These are phyloP conservation scores for Piper longum DNA, from an alignment of 164 flowering plant species.

Conservation along the genomic window DNA sequence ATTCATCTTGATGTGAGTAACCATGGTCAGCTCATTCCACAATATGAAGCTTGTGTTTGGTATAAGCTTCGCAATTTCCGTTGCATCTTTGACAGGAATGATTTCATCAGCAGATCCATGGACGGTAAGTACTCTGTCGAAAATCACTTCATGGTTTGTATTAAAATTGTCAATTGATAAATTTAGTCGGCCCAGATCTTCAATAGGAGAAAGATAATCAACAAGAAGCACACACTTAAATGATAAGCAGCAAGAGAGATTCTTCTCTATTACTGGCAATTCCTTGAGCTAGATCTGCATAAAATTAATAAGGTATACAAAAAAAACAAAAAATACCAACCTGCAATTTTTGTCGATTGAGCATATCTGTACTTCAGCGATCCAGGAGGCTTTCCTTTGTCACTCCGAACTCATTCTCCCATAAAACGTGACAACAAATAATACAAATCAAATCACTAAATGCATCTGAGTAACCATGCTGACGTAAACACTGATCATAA, in stretches of 20 bases:
- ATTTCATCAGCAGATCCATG: slow-evolving; percentile 78
- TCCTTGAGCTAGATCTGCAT: neutral
- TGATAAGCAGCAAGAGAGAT: neutral
- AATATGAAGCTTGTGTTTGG: slow-evolving; percentile 52
- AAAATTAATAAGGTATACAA: neutral
- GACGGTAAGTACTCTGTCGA: slow-evolving; percentile 60
- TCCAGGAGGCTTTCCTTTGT: slow-evolving; percentile 71
- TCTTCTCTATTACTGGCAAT: neutral
- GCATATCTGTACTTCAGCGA: slow-evolving; percentile 52
- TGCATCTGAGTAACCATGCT: neutral
- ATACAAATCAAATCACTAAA: neutral
- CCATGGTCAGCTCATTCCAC: slow-evolving; percentile 73
- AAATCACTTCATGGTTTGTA: too few species aligned
- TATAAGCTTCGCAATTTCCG: slow-evolving; percentile 56
- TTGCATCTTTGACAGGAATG: slow-evolving; percentile 62
- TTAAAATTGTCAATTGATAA: neutral
- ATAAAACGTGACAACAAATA: slow-evolving; percentile 16
- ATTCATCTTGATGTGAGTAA: slow-evolving; percentile 47
- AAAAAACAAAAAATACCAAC: slow-evolving; percentile 13
- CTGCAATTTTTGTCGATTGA: slow-evolving; percentile 47
- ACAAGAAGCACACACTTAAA: neutral
- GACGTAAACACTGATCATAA: neutral
- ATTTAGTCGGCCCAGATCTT: neutral
- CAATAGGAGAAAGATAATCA: neutral
- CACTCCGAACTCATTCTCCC: slow-evolving; percentile 53